A percentile compares a stretch with the other conserved stretches of the same genome.
Evolutionary conservation across 352 stramenopile species (phyloP).

Genomic region (Phytophthora sp.): DNA sequence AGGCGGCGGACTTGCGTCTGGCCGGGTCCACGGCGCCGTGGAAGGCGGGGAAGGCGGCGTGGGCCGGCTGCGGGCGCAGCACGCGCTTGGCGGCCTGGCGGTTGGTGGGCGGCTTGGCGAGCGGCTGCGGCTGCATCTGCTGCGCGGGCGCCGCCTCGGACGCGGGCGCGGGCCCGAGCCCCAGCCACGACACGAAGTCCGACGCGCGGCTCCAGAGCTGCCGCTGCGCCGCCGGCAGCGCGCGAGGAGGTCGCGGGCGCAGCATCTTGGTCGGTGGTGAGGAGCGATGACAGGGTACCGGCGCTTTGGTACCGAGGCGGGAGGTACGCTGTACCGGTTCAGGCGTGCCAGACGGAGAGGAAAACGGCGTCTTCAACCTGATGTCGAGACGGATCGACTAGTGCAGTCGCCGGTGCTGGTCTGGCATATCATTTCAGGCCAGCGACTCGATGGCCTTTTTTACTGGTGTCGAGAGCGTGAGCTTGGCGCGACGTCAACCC

Average conservation of each 20-base stretch:
- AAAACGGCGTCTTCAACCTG: too few relatives aligned
- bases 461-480: too few relatives aligned
- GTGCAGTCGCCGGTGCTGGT: too few relatives aligned
- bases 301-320: neutral
- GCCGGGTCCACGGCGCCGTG: conserved; percentile 1
- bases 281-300: neutral
- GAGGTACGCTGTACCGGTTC: too few relatives aligned
- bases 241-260: conserved; percentile 4
- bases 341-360: too few relatives aligned
- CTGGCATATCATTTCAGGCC: too few relatives aligned
- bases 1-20: conserved; percentile 4
- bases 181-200: conserved; percentile 48
- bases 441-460: too few relatives aligned
- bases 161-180: conserved; percentile 5
- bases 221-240: conserved; percentile 19
- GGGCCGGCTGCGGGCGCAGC: conserved; percentile 1
- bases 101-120: neutral
- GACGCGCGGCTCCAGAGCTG: conserved; percentile 41
- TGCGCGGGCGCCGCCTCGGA: neutral
- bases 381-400: too few relatives aligned
- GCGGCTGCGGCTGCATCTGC: neutral
- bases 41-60: conserved; percentile 4
- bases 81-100: conserved; percentile 14
- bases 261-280: conserved; percentile 31
- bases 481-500: too few relatives aligned